Percentiles rank a stretch among this genome's conserved stretches.
Evolutionary conservation across 352 stramenopile genomes (phyloP).

Genomic region (Halophytophthora polymorphica): DNA sequence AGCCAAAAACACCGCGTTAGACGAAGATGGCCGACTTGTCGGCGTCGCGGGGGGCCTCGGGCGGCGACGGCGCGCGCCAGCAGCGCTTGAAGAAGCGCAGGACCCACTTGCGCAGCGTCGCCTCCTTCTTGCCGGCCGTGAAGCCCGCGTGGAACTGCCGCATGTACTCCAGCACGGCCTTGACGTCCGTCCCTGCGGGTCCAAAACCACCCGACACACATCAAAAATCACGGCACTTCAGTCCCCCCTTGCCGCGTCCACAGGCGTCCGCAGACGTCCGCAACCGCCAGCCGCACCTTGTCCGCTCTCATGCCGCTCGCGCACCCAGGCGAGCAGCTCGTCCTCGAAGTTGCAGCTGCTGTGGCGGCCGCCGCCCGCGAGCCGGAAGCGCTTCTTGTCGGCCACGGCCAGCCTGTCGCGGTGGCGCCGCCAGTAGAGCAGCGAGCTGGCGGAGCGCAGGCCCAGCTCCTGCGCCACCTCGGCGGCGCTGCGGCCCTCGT

Average conservation of each 20-base stretch:
- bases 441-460: constrained; percentile 65
- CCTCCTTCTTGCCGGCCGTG: constrained; percentile 78
- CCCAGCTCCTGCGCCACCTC: constrained; percentile 63
- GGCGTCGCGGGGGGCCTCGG: constrained; percentile 37
- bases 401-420: constrained; percentile 66
- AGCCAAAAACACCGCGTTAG: constrained; percentile 19
- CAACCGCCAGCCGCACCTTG: constrained; percentile 22
- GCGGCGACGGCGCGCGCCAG: constrained; percentile 34
- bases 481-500: constrained; percentile 60
- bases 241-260: too few relatives aligned
- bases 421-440: constrained; percentile 78
- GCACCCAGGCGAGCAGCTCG: constrained; percentile 72
- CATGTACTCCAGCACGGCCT: constrained; percentile 69
- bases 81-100: constrained; percentile 81
- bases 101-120: constrained; percentile 78
- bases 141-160: constrained; percentile 59
- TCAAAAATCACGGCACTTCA: background rate
- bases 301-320: constrained; percentile 58
- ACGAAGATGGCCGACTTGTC: constrained; percentile 61
- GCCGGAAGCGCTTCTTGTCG: constrained; percentile 73
- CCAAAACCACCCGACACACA: constrained; percentile 1
- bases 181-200: constrained; percentile 54
- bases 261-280: background rate
- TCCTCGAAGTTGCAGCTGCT: constrained; percentile 77
- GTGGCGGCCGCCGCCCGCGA: constrained; percentile 56